Evolutionary conservation across 345 rosid species (phyloP).

Genomic region (Ailanthus altissimus): DNA sequence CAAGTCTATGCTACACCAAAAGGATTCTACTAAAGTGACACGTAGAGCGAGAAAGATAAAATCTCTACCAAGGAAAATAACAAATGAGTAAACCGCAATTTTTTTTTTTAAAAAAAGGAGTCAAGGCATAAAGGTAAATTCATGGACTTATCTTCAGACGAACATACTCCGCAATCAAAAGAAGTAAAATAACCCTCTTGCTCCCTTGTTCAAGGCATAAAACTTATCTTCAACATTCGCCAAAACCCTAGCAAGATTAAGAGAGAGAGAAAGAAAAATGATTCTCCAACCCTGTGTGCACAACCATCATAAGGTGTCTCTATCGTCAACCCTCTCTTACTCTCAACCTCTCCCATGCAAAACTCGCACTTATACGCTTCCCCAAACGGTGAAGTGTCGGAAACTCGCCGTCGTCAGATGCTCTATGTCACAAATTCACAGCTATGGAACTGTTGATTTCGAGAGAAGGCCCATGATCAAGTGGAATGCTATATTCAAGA

Average conservation of each 20-base stretch:
- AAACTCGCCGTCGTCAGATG: slow-evolving; percentile 40
- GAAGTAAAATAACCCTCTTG: too few species aligned
- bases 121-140: background rate
- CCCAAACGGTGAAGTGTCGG: slow-evolving; percentile 15
- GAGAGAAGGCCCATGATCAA: slow-evolving; percentile 72
- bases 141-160: background rate
- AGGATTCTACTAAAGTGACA: too few species aligned
- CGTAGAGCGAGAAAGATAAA: background rate
- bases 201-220: background rate
- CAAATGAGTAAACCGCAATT: background rate
- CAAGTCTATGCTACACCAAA: too few species aligned
- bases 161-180: background rate
- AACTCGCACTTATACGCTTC: slow-evolving; percentile 25
- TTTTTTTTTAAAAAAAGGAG: too few species aligned
- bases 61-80: background rate
- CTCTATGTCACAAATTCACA: slow-evolving; percentile 65
- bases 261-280: slow-evolving; percentile 23
- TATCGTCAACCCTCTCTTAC: slow-evolving; percentile 48
- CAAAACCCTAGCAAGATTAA: background rate
- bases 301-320: slow-evolving; percentile 38
- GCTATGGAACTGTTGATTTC: slow-evolving; percentile 71
- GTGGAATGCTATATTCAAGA: slow-evolving; percentile 81
- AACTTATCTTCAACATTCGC: background rate
- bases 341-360: slow-evolving; percentile 37
- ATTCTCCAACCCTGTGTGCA: slow-evolving; percentile 61